Evolutionary conservation across 2,329 filamentous ascomycete species (phyloP).

Genomic region (Anthostomella pinea): DNA sequence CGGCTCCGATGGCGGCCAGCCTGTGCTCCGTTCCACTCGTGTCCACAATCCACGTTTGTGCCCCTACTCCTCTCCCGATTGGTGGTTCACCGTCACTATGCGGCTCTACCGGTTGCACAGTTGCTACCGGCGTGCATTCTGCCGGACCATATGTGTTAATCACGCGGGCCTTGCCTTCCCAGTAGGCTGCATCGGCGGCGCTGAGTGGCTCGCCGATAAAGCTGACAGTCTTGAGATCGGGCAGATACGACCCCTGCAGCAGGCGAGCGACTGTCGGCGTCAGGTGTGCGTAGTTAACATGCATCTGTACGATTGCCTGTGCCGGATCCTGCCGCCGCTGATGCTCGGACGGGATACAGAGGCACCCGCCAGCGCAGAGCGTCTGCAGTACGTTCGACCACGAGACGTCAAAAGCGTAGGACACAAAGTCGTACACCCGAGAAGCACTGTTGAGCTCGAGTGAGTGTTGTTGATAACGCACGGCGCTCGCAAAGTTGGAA

Average conservation of each 20-base stretch:
- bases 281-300: constrained; percentile 1
- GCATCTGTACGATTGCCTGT: neutral
- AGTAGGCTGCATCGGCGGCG: neutral
- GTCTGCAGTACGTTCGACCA: constrained; percentile 1
- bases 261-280: constrained; percentile 2
- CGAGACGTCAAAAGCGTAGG: constrained; percentile 5
- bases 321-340: constrained; percentile 1
- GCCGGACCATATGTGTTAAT: constrained; percentile 7
- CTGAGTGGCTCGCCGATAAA: constrained; percentile 6
- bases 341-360: constrained; percentile 3
- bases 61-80: constrained; percentile 1
- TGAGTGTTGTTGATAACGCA: too few species aligned
- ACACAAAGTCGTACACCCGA: constrained; percentile 5
- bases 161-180: neutral
- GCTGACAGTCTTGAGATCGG: neutral
- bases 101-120: neutral
- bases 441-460: neutral
- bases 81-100: neutral
- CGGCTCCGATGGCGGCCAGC: constrained; percentile 3
- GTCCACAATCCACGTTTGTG: constrained; percentile 6
- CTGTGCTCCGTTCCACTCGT: neutral
- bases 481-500: constrained; percentile 1
- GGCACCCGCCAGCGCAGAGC: constrained; percentile 2
- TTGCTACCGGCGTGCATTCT: constrained; percentile 4
- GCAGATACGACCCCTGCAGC: neutral